These are phyloP conservation scores for Kazachstania sp. DNA, from an alignment of 1,139 yeast species.

Conservation along the genomic window DNA sequence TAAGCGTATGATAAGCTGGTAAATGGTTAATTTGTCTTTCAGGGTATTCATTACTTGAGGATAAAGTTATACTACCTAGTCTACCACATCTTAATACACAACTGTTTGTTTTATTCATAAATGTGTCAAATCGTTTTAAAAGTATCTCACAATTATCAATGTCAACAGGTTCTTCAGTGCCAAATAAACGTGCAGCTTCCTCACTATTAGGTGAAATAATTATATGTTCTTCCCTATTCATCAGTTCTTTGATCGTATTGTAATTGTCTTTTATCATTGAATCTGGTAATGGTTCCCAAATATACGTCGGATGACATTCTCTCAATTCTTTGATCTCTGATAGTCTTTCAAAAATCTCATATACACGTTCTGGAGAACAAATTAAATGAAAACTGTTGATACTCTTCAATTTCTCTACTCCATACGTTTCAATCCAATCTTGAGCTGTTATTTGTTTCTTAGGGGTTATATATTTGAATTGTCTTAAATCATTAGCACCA, in stretches of 20 bases:
- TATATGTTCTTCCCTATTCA: constrained; percentile 38
- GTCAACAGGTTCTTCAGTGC: constrained; percentile 37
- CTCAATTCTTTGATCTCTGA: constrained; percentile 6
- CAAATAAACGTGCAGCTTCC: constrained; percentile 62
- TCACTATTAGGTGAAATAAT: constrained; percentile 71
- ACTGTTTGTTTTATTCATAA: constrained; percentile 32
- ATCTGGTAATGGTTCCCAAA: constrained; percentile 87
- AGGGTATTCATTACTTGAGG: constrained; percentile 7
- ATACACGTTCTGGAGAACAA: constrained; percentile 60
- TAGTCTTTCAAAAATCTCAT: constrained; percentile 38
- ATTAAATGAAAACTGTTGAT: constrained; percentile 54
- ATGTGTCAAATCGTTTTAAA: constrained; percentile 36
- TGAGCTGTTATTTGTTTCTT: constrained; percentile 54
- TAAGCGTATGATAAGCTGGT: constrained; percentile 60
- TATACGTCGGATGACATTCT: constrained; percentile 37
- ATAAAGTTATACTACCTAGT: constrained; percentile 45
- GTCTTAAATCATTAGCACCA: constrained; percentile 50
- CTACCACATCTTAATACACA: constrained; percentile 62
- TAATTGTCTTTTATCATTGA: constrained; percentile 50
- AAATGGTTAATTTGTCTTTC: constrained; percentile 34
- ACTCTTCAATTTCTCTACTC: constrained; percentile 33
- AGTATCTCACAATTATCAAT: constrained; percentile 36
- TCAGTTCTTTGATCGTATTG: constrained; percentile 34
- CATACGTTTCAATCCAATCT: constrained; percentile 40
- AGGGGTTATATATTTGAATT: constrained; percentile 49